A percentile compares a stretch with the other conserved stretches of the same genome.
Evolutionary conservation across 345 rosid genomes (phyloP).

Genomic region (Carallia brachiata): DNA sequence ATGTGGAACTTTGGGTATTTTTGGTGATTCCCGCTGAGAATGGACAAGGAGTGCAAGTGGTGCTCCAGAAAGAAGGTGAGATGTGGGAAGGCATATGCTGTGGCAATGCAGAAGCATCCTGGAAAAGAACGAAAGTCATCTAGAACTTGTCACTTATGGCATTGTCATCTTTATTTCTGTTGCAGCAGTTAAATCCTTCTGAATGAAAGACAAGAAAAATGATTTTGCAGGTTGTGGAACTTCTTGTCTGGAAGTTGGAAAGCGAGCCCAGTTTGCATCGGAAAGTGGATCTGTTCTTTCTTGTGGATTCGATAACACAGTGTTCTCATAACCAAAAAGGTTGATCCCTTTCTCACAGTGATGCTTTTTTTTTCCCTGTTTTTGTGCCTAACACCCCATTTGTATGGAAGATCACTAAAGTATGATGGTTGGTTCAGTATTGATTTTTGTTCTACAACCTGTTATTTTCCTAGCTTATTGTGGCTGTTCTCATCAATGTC

Average conservation of each 20-base stretch:
- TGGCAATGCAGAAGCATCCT: neutral
- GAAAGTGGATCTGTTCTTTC: constrained; percentile 89
- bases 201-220: neutral
- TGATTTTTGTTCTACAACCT: neutral
- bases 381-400: neutral
- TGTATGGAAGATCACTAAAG: too few relatives aligned
- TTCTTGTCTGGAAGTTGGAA: constrained; percentile 83
- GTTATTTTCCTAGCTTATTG: neutral
- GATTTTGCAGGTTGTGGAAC: constrained; percentile 77
- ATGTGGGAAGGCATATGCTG: too few relatives aligned
- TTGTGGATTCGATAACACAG: constrained; percentile 92
- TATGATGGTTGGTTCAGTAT: too few relatives aligned
- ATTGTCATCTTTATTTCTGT: neutral
- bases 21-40: too few relatives aligned
- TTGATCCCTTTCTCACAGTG: neutral
- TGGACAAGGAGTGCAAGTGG: too few relatives aligned
- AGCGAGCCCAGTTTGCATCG: constrained; percentile 77
- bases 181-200: neutral
- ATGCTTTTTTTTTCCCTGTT: neutral
- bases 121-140: neutral
- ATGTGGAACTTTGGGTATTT: too few relatives aligned
- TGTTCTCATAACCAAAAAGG: constrained; percentile 94
- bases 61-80: too few relatives aligned
- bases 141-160: neutral
- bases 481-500: neutral